phyloP scores from a whole-genome alignment of 305 asterid species.

The Fraxinus platypoda region DNA sequence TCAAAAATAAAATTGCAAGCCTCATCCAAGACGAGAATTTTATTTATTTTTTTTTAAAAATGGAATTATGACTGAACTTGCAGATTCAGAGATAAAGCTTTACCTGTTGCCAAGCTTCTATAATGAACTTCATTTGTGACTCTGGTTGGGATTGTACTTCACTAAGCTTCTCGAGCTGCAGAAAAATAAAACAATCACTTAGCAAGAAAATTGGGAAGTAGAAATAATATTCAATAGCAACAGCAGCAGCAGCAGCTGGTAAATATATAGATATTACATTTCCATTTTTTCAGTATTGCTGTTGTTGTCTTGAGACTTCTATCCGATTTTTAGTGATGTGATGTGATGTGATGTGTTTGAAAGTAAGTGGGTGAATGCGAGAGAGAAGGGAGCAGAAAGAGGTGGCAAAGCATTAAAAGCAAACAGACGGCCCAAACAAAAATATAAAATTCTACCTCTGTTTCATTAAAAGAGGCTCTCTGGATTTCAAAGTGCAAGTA shows the following conservation, averaged over 20 bases:
- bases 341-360: background rate
- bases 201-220: constrained; percentile 10
- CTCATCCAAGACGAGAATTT: background rate
- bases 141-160: constrained; percentile 73
- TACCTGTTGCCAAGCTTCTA: constrained; percentile 96
- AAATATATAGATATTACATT: background rate
- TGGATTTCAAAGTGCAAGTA: too few species aligned
- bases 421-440: too few species aligned
- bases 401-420: too few species aligned
- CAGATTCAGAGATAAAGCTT: constrained; percentile 15
- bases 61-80: background rate
- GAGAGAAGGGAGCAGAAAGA: too few species aligned
- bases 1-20: constrained; percentile 15
- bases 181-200: constrained; percentile 1
- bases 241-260: background rate
- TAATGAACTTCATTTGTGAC: constrained; percentile 73
- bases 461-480: too few species aligned
- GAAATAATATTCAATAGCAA: background rate
- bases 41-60: background rate
- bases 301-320: background rate
- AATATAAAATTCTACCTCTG: too few species aligned
- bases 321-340: background rate
- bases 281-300: background rate
- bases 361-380: background rate
- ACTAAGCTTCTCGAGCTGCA: constrained; percentile 85